Conservation (phyloP, 2,329 filamentous ascomycete species). For the Nemania sp. region DNA sequence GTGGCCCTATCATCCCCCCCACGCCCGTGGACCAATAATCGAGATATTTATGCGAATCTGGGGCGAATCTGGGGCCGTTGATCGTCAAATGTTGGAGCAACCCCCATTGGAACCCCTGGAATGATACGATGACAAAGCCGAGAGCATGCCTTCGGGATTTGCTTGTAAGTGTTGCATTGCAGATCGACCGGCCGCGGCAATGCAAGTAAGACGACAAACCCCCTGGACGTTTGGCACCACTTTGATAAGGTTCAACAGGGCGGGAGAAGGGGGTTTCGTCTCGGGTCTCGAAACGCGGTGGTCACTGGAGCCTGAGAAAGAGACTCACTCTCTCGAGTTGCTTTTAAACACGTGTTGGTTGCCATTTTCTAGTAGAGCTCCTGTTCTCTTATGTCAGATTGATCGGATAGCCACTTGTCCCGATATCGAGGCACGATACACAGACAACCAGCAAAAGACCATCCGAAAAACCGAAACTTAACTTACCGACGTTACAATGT, state of each 20-base stretch:
- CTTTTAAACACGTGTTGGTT: not conserved
- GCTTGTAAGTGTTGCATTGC: slow-evolving; percentile 28
- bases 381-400: not conserved
- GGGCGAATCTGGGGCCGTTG: slow-evolving; percentile 7
- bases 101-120: slow-evolving; percentile 12
- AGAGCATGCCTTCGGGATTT: slow-evolving; percentile 28
- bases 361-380: not conserved
- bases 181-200: slow-evolving; percentile 22
- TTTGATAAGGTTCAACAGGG: too few relatives aligned
- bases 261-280: too few relatives aligned
- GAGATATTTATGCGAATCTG: not conserved
- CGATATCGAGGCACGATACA: not conserved
- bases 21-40: not conserved
- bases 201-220: slow-evolving; percentile 25
- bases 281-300: too few relatives aligned
- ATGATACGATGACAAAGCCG: slow-evolving; percentile 26
- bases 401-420: slow-evolving; percentile 1
- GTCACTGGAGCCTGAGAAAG: too few relatives aligned
- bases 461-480: not conserved
- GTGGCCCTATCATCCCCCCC: slow-evolving; percentile 3
- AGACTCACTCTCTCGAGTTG: not conserved
- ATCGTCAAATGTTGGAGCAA: not conserved
- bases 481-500: slow-evolving; percentile 29
- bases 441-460: not conserved
- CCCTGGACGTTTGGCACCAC: too few relatives aligned